These are phyloP conservation scores for Candida sp. DNA, from an alignment of 1,139 yeast species.

Conservation along the genomic window DNA sequence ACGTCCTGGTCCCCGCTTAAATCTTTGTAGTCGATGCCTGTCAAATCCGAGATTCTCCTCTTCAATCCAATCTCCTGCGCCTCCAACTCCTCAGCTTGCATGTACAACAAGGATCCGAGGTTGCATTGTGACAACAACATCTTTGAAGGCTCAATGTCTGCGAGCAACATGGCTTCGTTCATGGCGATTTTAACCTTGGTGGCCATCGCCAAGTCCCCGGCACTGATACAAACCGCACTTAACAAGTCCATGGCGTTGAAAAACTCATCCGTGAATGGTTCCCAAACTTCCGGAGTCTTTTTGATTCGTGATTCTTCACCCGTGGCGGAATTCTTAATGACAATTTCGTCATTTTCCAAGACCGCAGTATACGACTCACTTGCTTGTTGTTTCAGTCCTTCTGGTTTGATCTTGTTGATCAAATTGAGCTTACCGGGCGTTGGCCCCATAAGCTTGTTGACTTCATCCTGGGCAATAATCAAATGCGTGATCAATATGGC, in stretches of 20 bases:
- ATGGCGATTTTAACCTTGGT: constrained; percentile 66
- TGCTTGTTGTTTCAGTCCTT: constrained; percentile 3
- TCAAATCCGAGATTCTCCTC: constrained; percentile 24
- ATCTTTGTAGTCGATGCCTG: constrained; percentile 25
- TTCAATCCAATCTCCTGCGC: constrained; percentile 41
- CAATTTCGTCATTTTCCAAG: constrained; percentile 20
- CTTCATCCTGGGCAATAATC: constrained; percentile 61
- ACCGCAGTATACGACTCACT: constrained; percentile 17
- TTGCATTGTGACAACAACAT: constrained; percentile 71
- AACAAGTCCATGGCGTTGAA: constrained; percentile 75
- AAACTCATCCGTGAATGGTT: constrained; percentile 76
- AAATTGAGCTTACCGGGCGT: constrained; percentile 9
- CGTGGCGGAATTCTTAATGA: constrained; percentile 16
- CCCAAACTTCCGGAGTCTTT: constrained; percentile 58
- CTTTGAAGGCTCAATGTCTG: constrained; percentile 71
- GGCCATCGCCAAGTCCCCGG: constrained; percentile 70
- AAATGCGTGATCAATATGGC: constrained; percentile 68
- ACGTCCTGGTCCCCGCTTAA: constrained; percentile 6
- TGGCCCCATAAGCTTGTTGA: constrained; percentile 18
- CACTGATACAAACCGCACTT: constrained; percentile 67
- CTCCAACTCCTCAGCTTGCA: constrained; percentile 73
- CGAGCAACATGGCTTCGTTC: constrained; percentile 74
- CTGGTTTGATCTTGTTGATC: constrained; percentile 6
- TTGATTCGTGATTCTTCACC: constrained; percentile 23
- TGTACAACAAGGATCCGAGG: constrained; percentile 70